Percentiles rank a stretch among this genome's conserved stretches.
These are phyloP conservation scores for Stephania cephalantha DNA, from an alignment of 164 flowering plant genomes.

Conservation along the genomic window DNA sequence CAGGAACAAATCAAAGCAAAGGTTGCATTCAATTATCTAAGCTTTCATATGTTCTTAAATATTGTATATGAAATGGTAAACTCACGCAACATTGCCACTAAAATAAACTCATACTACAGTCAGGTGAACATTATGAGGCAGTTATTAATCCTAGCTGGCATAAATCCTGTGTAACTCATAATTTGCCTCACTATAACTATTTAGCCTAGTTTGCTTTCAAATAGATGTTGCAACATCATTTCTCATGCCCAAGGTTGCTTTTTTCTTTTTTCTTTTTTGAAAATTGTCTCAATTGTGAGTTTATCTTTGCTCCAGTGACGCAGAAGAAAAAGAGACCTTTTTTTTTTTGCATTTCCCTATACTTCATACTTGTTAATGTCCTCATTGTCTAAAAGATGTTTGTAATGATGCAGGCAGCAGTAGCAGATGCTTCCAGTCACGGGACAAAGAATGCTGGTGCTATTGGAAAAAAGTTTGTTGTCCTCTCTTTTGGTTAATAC, in stretches of 20 bases:
- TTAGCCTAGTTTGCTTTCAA: background rate
- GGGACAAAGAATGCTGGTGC: background rate
- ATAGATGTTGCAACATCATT: background rate
- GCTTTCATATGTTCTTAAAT: background rate
- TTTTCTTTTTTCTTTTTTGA: background rate
- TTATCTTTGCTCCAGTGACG: background rate
- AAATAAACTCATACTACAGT: background rate
- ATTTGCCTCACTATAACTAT: background rate
- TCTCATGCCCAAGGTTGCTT: background rate
- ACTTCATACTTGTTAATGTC: background rate
- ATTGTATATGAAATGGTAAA: background rate
- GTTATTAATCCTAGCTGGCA: background rate
- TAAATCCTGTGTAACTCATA: background rate
- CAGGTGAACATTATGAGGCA: background rate
- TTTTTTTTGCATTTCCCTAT: background rate
- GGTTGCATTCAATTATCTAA: conserved; percentile 20
- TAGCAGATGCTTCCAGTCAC: background rate
- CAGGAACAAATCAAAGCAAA: conserved; percentile 26
- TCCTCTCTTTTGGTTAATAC: background rate
- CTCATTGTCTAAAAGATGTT: background rate
- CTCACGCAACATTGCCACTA: background rate
- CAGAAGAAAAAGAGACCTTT: background rate
- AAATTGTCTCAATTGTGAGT: background rate
- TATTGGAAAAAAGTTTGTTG: background rate
- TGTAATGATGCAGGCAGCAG: conserved; percentile 9